phyloP scores from a whole-genome alignment of 2,329 filamentous ascomycete genomes.

The Lecanosticta acicola region DNA sequence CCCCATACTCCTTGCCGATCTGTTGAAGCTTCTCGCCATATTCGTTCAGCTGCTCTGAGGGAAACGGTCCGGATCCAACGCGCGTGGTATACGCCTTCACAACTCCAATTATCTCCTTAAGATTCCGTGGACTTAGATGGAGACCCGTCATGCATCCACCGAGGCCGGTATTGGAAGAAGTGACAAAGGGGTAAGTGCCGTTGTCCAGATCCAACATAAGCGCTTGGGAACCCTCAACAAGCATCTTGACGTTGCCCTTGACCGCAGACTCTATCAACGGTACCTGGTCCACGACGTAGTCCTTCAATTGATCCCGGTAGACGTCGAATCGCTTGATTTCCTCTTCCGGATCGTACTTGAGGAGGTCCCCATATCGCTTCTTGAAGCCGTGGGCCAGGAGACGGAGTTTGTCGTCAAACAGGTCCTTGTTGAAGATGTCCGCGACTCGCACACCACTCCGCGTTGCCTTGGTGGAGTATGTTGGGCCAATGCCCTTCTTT shows the following conservation, averaged over 20 bases:
- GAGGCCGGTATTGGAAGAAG: conserved; percentile 55
- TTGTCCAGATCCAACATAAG: conserved; percentile 64
- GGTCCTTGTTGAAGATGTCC: conserved; percentile 61
- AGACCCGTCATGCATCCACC: conserved; percentile 60
- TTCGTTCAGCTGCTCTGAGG: conserved; percentile 58
- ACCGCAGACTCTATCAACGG: conserved; percentile 59
- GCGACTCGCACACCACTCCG: conserved; percentile 61
- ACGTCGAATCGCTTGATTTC: conserved; percentile 59
- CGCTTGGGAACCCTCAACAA: conserved; percentile 64
- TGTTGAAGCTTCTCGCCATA: conserved; percentile 53
- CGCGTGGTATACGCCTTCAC: conserved; percentile 63
- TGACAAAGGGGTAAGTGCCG: conserved; percentile 58
- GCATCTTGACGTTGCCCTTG: conserved; percentile 52
- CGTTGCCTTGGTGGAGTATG: conserved; percentile 58
- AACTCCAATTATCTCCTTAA: conserved; percentile 59
- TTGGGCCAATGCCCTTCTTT: conserved; percentile 47
- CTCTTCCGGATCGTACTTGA: conserved; percentile 63
- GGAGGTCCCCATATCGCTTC: conserved; percentile 62
- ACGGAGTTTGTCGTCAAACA: conserved; percentile 62
- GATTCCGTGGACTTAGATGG: conserved; percentile 55
- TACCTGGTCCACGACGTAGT: conserved; percentile 62
- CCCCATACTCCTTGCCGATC: conserved; percentile 53
- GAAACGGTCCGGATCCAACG: conserved; percentile 57
- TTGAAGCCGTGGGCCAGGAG: conserved; percentile 57
- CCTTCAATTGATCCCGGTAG: conserved; percentile 53